These are phyloP conservation scores for Chalaropsis ovoidea DNA, from an alignment of 2,329 filamentous ascomycete genomes.

Conservation along the genomic window DNA sequence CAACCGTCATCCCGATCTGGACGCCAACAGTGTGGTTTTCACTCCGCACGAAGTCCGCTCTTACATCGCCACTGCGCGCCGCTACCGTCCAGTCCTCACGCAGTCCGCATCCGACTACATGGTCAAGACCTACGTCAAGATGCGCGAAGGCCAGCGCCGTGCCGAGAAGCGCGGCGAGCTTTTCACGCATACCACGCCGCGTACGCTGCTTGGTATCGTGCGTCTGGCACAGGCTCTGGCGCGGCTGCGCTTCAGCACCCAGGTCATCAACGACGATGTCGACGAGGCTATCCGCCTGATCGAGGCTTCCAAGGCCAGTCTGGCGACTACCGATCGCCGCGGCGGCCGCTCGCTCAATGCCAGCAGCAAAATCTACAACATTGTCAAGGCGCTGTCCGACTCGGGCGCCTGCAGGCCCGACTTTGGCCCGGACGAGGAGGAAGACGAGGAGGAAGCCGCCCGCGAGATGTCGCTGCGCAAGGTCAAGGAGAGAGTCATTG, in stretches of 20 bases:
- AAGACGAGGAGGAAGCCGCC: conserved; percentile 44
- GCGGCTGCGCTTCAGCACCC: conserved; percentile 74
- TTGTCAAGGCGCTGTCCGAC: conserved; percentile 80
- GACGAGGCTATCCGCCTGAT: conserved; percentile 87
- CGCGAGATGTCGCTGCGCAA: conserved; percentile 74
- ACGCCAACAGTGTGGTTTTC: conserved; percentile 51
- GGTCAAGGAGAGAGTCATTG: conserved; percentile 82
- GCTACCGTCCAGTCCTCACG: conserved; percentile 77
- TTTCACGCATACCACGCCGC: conserved; percentile 86
- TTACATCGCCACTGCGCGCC: conserved; percentile 86
- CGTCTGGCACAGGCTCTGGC: conserved; percentile 90
- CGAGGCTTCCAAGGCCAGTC: conserved; percentile 84
- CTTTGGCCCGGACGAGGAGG: conserved; percentile 60
- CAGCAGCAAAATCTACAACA: conserved; percentile 85
- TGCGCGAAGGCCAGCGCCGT: conserved; percentile 83
- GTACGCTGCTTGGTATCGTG: conserved; percentile 84
- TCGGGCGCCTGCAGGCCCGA: conserved; percentile 74
- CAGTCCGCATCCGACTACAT: conserved; percentile 87
- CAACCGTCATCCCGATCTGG: conserved; percentile 75
- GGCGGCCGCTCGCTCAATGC: conserved; percentile 67
- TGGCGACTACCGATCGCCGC: conserved; percentile 53
- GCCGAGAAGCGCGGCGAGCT: conserved; percentile 86
- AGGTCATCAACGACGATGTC: conserved; percentile 83
- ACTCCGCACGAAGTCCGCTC: conserved; percentile 87
- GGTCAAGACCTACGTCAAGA: conserved; percentile 88